Evolutionary conservation across 1,284 basidiomycete genomes (phyloP).

Genomic region (Inonotus hispidus): DNA sequence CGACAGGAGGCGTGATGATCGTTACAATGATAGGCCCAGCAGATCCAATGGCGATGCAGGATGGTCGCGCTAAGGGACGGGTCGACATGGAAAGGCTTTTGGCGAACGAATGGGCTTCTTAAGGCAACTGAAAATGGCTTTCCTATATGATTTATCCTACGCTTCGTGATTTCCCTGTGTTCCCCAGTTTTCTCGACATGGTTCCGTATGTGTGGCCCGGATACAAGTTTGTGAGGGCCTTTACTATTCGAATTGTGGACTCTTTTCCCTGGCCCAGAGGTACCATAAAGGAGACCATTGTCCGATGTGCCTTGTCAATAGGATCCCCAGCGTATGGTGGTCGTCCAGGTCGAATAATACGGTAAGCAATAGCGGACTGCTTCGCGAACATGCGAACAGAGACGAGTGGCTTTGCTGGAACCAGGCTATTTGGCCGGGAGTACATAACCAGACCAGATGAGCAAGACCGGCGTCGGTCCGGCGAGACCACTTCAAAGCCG

Average conservation of each 20-base stretch:
- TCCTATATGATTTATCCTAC: constrained; percentile 19
- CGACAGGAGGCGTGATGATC: constrained; percentile 71
- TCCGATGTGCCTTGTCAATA: constrained; percentile 13
- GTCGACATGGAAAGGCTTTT: constrained; percentile 5
- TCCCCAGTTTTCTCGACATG: constrained; percentile 7
- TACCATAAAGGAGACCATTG: constrained; percentile 5
- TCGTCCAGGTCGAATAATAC: neutral
- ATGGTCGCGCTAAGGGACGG: constrained; percentile 38
- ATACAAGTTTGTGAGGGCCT: constrained; percentile 14
- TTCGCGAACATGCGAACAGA: neutral
- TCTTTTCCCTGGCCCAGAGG: constrained; percentile 9
- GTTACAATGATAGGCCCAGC: constrained; percentile 63
- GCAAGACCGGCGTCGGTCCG: too few species aligned
- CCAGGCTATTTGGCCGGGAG: neutral
- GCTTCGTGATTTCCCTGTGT: constrained; percentile 18
- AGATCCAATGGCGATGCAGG: constrained; percentile 70
- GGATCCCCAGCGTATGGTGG: neutral
- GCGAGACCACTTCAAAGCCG: too few species aligned
- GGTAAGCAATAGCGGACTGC: neutral
- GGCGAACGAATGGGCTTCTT: constrained; percentile 10
- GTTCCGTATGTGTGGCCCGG: constrained; percentile 16
- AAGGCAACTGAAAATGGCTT: constrained; percentile 16
- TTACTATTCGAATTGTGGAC: constrained; percentile 17
- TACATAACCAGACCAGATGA: neutral
- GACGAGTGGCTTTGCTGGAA: neutral